These are phyloP conservation scores for Picea glauca DNA, from an alignment of 75 land plant genomes.

Conservation along the genomic window DNA sequence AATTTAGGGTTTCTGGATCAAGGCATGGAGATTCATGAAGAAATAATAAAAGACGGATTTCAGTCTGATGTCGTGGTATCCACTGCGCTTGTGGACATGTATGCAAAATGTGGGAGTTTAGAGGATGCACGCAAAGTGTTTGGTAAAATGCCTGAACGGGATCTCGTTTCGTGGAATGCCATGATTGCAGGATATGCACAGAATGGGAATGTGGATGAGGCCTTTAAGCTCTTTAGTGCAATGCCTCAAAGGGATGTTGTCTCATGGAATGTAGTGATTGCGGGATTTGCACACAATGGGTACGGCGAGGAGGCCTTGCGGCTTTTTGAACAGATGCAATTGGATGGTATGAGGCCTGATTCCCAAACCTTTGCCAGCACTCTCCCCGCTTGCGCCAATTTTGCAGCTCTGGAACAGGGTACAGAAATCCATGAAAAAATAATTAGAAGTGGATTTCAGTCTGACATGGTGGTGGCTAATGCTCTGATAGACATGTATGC, in stretches of 20 bases:
- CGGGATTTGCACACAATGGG: slow-evolving; percentile 7
- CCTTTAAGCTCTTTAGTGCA: not conserved
- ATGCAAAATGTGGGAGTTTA: slow-evolving; percentile 1
- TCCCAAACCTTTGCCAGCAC: not conserved
- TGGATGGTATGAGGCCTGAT: slow-evolving; percentile 1
- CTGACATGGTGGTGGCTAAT: not conserved
- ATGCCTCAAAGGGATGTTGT: slow-evolving; percentile 5
- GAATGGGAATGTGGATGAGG: not conserved
- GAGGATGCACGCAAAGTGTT: not conserved
- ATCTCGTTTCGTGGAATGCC: not conserved
- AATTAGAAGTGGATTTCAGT: slow-evolving; percentile 1
- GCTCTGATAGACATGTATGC: slow-evolving; percentile 7
- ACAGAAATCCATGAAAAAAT: slow-evolving; percentile 6
- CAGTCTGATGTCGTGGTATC: not conserved
- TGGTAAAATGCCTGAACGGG: not conserved
- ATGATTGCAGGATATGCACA: not conserved
- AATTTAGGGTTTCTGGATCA: not conserved
- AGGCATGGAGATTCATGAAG: slow-evolving; percentile 13
- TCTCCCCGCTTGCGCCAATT: not conserved
- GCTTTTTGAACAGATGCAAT: slow-evolving; percentile 2
- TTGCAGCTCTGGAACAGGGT: slow-evolving; percentile 5
- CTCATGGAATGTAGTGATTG: slow-evolving; percentile 10
- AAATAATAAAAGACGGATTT: not conserved
- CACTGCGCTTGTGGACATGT: slow-evolving; percentile 15
- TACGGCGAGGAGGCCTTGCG: not conserved